Evolutionary conservation across 2,329 filamentous ascomycete species (phyloP), one percentile per base, ranked within the genome.

Genomic region (Fusarium pseudoanthophilum): DNA sequence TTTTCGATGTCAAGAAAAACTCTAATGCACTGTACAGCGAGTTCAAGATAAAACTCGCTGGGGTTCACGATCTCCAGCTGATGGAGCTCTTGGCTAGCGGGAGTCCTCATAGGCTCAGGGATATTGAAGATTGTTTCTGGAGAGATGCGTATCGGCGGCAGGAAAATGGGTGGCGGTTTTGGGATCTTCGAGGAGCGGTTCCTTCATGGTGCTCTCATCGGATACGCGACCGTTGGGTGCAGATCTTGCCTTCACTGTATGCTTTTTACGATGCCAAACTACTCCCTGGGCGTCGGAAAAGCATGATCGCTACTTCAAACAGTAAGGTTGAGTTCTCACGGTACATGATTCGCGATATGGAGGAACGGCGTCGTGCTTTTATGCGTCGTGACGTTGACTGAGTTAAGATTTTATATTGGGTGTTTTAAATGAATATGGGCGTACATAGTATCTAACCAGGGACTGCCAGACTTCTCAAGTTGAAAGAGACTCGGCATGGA

Each of bases 41-140:
- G 4, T 52, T 21, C 7, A 11, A 20, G 16, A 40, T 65, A 1
- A 9, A 6, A 7, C 40, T 55, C 5, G 40, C 36, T 20, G 57
- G 58, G 1, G 34, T 48, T 16, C 62, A 63, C 11, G 62, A 65
- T 34, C 40, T 65, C 24, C 58, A 65, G 20, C 62, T 63, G 2
- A 63, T 63, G 48, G 48, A 55, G 18, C 28, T 66, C 3, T 37
- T 42, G 24, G 28, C 49, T 1, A 26, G 63, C 13, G 11, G 13
- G 11, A 39, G 8, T n/a, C 26, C 32, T 15, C 18, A 24, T 2
- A 40, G 14, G 30, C 21, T 46, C 20, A 46, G 20, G 2, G 39
- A 24, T 4, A 13, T 62, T 13, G 28, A 48, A 4, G n/a, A 8
- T 3, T 65, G 57, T n/a, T 62, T 62, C 10, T 20, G 11, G 10